Base-by-base conservation (phyloP, 1,284 basidiomycete species). In the Retiboletus flavoniger region DNA sequence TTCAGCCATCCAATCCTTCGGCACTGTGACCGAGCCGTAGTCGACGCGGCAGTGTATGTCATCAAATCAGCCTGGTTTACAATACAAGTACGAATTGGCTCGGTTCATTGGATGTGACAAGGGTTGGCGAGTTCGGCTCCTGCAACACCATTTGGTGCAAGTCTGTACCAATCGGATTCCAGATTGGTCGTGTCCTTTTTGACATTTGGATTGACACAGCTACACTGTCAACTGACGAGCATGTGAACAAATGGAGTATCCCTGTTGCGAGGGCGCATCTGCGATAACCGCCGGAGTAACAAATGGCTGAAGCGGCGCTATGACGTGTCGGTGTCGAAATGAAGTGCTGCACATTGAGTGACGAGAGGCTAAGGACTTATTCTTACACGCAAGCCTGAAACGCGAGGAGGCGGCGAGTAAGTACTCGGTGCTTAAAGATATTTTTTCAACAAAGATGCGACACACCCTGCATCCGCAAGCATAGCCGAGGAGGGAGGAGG, bases 351-450 rank as follows among this genome's bases (percentile, higher is more conserved):
- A 24, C 24, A 6, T 24, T 24, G 4, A 24, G 24, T 24, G 6
- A 24, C 24, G 24, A 24, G 24, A 24, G 24, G 24, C 24, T 24
- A 24, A 24, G 24, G 24, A 24, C 3, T 24, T 24, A 24, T n/a
- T n/a, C n/a, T n/a, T 34, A 46, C 54, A 49, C 29, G 54, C 35
- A 39, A 42, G 19, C 40, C 58, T 60, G 57, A 59, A 58, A 57
- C 54, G 44, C 47, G 31, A 58, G 35, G 28, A 35, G 35, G 39
- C 47, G 24, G 24, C 4, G 24, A 41, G 36, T 31, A 35, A 41
- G 36, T 31, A 35, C 28, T 26, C 26, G 41, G 45, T 21, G 17
- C n/a, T 24, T 24, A 6, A 3, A 24, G 24, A 24, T 24, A 3
- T 24, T 24, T 24, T 6, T 24, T 24, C 24, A 24, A 24, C 24